Base-by-base conservation (phyloP, 1,284 basidiomycete species). In the Leccinum pachyderme region DNA sequence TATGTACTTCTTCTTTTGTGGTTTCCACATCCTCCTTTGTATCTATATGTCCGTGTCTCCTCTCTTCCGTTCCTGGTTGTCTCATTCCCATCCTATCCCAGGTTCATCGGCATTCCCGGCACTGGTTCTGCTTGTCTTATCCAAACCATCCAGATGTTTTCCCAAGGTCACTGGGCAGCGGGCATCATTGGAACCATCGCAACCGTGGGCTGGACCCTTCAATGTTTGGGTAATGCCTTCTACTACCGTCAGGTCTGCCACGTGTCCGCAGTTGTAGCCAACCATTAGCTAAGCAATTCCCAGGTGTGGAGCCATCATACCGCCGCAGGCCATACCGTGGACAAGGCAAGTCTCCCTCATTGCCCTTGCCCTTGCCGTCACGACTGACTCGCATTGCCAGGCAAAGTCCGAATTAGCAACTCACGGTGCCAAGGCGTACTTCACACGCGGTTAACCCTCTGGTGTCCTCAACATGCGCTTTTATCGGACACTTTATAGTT, bases 121-220 rank as follows among this genome's bases (percentile, higher is more conserved):
- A 97, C 95, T 43, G 96, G 96, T 27, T 93, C 92, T 39, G 94
- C 93, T 11, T 96, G 97, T n/a, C 79, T 99, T 47, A 92, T 98
- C 68, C 92, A 94, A 72, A 96, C 89, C 32, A 91, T 97, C 62
- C 78, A 85, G 59, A 85, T 87, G 77, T 92, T 85, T 69, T 77
- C 79, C n/a, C 68, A 73, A 45, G 77, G 80, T 47, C 75, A 79
- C 35, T 78, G 91, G 72, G 83, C 84, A 24, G 87, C 93, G 18
- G 93, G 84, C 49, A 78, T 95, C 49, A 79, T 98, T 51, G 86
- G 91, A 46, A 77, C 85, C 12, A 72, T 99, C 47, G 82, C 94
- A 3, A 93, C 90, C 7, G 78, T 87, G 31, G 94, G 93, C 29
- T 99, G 97, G 93, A 78, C 81, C 4, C 56, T 96, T 32, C 94